Conservation (phyloP, 2,329 filamentous ascomycete species). For the Epichloe gansuensis region DNA sequence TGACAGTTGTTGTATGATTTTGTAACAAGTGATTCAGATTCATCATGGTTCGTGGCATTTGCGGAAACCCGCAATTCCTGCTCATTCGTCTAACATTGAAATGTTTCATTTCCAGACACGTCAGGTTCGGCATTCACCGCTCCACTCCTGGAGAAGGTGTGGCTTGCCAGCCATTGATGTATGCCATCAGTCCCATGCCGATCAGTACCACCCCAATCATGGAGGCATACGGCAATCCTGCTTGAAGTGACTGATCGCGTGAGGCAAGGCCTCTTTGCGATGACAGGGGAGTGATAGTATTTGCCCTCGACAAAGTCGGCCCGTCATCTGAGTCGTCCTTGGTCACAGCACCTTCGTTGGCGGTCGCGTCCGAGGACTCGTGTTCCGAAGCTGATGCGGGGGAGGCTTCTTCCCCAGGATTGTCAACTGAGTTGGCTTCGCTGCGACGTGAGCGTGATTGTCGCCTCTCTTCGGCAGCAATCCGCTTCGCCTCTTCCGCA, state of each 20-base stretch:
- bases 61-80: neutral
- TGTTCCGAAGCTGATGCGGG: neutral
- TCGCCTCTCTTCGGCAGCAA: slow-evolving; percentile 28
- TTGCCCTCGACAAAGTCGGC: slow-evolving; percentile 33
- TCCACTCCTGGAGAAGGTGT: slow-evolving; percentile 22
- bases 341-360: slow-evolving; percentile 10
- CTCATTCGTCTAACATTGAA: neutral
- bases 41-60: neutral
- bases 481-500: slow-evolving; percentile 43
- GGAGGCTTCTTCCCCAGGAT: neutral
- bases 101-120: neutral
- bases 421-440: slow-evolving; percentile 3
- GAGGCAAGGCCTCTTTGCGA: slow-evolving; percentile 26
- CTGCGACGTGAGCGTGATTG: slow-evolving; percentile 22
- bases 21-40: neutral
- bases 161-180: slow-evolving; percentile 67
- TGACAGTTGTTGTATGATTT: slow-evolving; percentile 7
- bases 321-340: slow-evolving; percentile 25
- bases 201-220: slow-evolving; percentile 73
- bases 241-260: slow-evolving; percentile 30
- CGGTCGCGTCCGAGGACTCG: neutral
- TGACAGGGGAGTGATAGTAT: slow-evolving; percentile 34
- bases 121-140: slow-evolving; percentile 12
- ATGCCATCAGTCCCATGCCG: slow-evolving; percentile 75
- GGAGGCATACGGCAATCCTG: slow-evolving; percentile 62